These are phyloP conservation scores for Arthroderma sp. DNA, from an alignment of 2,329 filamentous ascomycete species.

Conservation along the genomic window DNA sequence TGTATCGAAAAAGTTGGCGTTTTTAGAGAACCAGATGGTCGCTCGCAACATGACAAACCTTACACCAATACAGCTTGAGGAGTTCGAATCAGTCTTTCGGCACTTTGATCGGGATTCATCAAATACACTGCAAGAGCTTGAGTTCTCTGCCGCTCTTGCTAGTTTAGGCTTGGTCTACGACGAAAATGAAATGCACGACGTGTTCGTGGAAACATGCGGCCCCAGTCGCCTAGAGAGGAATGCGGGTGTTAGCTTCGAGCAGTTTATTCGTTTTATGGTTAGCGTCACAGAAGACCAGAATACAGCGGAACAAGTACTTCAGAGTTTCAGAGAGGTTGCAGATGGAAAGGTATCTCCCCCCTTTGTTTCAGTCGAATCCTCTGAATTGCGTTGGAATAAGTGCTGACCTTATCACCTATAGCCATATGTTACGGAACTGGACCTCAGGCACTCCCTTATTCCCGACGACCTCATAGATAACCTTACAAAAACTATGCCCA, in stretches of 20 bases:
- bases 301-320: conserved; percentile 94
- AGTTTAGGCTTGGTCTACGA: conserved; percentile 91
- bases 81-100: conserved; percentile 95
- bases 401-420: conserved; percentile 15
- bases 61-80: conserved; percentile 93
- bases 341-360: conserved; percentile 61
- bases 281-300: conserved; percentile 98
- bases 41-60: conserved; percentile 97
- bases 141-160: conserved; percentile 92
- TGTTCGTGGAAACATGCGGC: conserved; percentile 75
- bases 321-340: conserved; percentile 92
- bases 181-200: conserved; percentile 95
- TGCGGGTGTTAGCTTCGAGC: conserved; percentile 77
- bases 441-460: conserved; percentile 84
- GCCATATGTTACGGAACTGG: conserved; percentile 96
- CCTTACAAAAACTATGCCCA: conserved; percentile 72
- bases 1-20: conserved; percentile 90
- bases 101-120: conserved; percentile 92
- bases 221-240: conserved; percentile 43
- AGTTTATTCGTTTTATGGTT: conserved; percentile 99
- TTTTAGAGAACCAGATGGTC: conserved; percentile 97
- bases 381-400: no score
- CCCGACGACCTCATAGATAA: conserved; percentile 96
- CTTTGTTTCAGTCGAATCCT: conserved; percentile 1
- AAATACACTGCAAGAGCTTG: conserved; percentile 81